Conservation (phyloP, 495 filamentous ascomycete species). For the Aspergillus nanangensis region DNA sequence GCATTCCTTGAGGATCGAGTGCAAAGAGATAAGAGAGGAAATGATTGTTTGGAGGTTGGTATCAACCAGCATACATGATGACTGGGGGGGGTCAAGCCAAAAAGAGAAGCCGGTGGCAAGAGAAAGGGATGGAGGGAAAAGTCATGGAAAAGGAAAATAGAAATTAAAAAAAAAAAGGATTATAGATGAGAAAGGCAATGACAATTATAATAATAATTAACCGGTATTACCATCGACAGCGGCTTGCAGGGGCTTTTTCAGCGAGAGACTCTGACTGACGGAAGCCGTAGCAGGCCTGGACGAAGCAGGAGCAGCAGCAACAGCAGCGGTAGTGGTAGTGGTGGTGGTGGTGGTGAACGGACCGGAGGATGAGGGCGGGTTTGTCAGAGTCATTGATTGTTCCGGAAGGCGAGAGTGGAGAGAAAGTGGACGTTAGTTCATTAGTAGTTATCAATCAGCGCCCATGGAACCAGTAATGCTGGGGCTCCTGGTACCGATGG, state of each 20-base stretch:
- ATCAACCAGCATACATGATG: slow-evolving; percentile 19
- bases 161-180: slow-evolving; percentile 17
- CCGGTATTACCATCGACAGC: slow-evolving; percentile 69
- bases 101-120: slow-evolving; percentile 11
- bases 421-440: slow-evolving; percentile 1
- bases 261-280: slow-evolving; percentile 51
- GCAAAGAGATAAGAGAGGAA: slow-evolving; percentile 2
- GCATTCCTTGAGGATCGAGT: not conserved
- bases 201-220: slow-evolving; percentile 9
- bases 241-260: slow-evolving; percentile 71
- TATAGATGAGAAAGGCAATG: slow-evolving; percentile 9
- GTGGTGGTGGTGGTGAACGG: slow-evolving; percentile 38
- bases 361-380: slow-evolving; percentile 51
- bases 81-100: slow-evolving; percentile 7
- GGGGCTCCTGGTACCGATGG: slow-evolving; percentile 4
- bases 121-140: slow-evolving; percentile 12
- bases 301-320: too few species aligned
- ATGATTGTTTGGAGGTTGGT: too few species aligned
- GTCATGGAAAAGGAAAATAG: slow-evolving; percentile 14
- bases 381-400: slow-evolving; percentile 47
- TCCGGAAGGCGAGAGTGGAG: slow-evolving; percentile 3
- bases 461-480: slow-evolving; percentile 11
- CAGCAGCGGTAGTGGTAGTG: too few species aligned
- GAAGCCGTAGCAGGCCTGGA: slow-evolving; percentile 33
- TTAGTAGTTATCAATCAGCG: slow-evolving; percentile 15